Percentiles rank a stretch among this genome's conserved stretches.
Evolutionary conservation across 1,139 yeast genomes (phyloP).

Genomic region (Suhomyces bokatorum): DNA sequence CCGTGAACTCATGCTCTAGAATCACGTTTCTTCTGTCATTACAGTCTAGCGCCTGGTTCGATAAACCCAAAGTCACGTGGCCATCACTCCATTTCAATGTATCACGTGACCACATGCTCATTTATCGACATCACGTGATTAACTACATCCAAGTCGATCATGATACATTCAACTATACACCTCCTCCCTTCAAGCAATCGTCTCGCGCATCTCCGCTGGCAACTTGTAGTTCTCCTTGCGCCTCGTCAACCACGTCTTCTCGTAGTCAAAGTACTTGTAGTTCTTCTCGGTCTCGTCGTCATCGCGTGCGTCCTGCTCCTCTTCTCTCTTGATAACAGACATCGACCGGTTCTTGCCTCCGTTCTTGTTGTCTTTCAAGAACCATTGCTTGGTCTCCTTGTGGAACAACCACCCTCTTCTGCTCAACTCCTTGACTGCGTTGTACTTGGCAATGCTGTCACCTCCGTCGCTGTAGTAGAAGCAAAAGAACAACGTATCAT

Average conservation of each 20-base stretch:
- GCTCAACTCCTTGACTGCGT: conserved; percentile 82
- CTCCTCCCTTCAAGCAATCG: conserved; percentile 12
- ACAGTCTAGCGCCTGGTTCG: no score
- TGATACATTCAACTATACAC: neutral
- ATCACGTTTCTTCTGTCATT: no score
- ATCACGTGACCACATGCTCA: no score
- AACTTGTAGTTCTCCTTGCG: conserved; percentile 67
- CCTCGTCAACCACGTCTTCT: conserved; percentile 84
- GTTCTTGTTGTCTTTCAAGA: conserved; percentile 52
- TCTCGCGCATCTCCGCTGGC: conserved; percentile 25
- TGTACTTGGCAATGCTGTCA: conserved; percentile 54
- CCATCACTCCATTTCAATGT: no score
- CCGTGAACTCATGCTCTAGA: no score
- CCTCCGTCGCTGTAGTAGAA: conserved; percentile 70
- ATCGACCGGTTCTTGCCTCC: conserved; percentile 43
- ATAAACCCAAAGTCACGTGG: no score
- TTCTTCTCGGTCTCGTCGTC: conserved; percentile 50
- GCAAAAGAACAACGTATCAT: conserved; percentile 88
- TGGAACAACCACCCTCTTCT: conserved; percentile 89
- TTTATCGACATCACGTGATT: no score
- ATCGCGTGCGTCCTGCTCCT: conserved; percentile 20
- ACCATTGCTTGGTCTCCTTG: conserved; percentile 80
- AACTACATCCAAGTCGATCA: no score
- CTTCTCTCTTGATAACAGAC: conserved; percentile 37
- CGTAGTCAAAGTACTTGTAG: conserved; percentile 87